Evolutionary conservation across 305 asterid genomes (phyloP), one percentile per base, ranked within the genome.

Genomic region (Galium porrigens): DNA sequence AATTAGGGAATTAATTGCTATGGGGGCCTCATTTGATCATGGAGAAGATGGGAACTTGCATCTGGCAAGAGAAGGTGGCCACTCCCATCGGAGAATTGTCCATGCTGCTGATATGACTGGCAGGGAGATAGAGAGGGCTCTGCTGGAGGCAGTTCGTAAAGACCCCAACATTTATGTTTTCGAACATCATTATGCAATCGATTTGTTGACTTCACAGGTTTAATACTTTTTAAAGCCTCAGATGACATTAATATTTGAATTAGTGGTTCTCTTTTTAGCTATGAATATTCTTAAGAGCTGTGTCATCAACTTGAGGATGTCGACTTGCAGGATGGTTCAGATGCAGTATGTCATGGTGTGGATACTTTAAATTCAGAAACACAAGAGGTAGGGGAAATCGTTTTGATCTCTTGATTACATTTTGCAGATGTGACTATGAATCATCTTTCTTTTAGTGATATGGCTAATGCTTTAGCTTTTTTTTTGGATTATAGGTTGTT

Each of bases 61-160:
- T 75, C 78, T 94, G 63, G 97, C 97, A 25, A 87, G 95, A 80
- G 99, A 94, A 80, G 99, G 99, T 15, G 99, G 99, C 44, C 99
- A 94, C 76, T 94, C 99, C 66, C 99, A 94, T 82, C 79, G 48
- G 34, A 86, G 99, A 75, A 89, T 94, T 61, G 99, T 94, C 64
- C 99, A 89, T 73, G 96, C 97, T 61, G 96, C 99, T 62, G 99
- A 89, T 70, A 89, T 94, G 99, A 89, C 99, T 3, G 99, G 99
- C 39, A 81, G 89, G 67, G 99, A 94, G 72, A 89, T 94, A 58
- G 99, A 81, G 80, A 86, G 99, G 84, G 97, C 97, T 30, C 68
- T 94, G 42, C 73, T 89, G 73, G 90, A 86, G 79, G 97, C 97
- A 65, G 96, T 89, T n/a, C 71, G 73, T 64, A 87, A 81, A 76